phyloP scores from a whole-genome alignment of 106 monocot species.

The Triglochin maritima region DNA sequence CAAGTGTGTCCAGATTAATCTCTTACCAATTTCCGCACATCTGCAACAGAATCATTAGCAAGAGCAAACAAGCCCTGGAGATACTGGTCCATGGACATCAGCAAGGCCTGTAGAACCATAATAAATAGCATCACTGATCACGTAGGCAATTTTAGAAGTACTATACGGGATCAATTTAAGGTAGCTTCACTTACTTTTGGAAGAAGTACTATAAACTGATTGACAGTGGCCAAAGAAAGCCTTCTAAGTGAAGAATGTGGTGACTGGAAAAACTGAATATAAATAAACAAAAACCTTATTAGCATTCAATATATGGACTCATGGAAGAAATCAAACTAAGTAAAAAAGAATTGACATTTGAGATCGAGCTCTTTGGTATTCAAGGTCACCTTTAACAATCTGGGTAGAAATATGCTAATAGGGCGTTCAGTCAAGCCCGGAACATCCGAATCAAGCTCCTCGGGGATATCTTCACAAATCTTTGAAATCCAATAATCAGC shows the following conservation, averaged over 20 bases:
- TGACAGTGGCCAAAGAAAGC: slow-evolving; percentile 80
- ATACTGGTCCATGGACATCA: slow-evolving; percentile 84
- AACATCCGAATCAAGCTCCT: slow-evolving; percentile 88
- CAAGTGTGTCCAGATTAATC: slow-evolving; percentile 1
- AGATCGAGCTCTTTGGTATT: not conserved
- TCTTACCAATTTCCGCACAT: slow-evolving; percentile 87
- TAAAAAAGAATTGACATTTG: not conserved
- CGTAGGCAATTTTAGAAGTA: not conserved
- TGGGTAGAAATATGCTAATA: slow-evolving; percentile 87
- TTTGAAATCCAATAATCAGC: slow-evolving; percentile 4
- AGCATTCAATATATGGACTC: not conserved
- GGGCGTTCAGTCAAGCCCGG: slow-evolving; percentile 81
- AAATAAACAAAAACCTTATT: not conserved
- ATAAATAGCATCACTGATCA: not conserved
- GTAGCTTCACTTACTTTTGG: slow-evolving; percentile 52
- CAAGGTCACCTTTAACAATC: slow-evolving; percentile 68
- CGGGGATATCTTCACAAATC: slow-evolving; percentile 93
- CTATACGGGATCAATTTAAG: not conserved
- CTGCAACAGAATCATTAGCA: slow-evolving; percentile 63
- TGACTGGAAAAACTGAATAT: slow-evolving; percentile 83
- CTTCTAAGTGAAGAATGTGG: slow-evolving; percentile 73
- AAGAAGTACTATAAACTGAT: slow-evolving; percentile 91
- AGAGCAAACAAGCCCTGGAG: slow-evolving; percentile 93
- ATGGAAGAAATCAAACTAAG: not conserved
- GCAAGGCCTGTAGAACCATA: slow-evolving; percentile 56